These are phyloP conservation scores for Auriscalpium orientale DNA, from an alignment of 768 basidiomycete genomes.

Conservation along the genomic window DNA sequence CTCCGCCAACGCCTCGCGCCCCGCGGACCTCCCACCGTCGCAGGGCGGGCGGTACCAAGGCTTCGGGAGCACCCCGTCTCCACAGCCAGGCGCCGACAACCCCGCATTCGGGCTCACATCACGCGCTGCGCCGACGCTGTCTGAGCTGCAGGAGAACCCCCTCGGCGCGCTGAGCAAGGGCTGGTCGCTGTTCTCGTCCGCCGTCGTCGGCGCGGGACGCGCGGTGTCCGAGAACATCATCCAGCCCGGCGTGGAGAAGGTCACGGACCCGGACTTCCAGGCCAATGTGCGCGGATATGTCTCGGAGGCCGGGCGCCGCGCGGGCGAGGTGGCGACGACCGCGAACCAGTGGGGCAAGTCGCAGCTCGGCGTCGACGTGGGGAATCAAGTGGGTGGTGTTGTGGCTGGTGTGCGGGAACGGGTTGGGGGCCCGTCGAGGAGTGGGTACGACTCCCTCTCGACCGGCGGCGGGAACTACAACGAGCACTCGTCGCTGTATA, in stretches of 20 bases:
- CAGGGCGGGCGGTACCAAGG: conserved; percentile 93
- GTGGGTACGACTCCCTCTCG: conserved; percentile 26
- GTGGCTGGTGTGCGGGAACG: conserved; percentile 56
- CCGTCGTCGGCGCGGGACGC: conserved; percentile 70
- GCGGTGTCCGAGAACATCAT: conserved; percentile 82
- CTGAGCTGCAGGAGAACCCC: conserved; percentile 84
- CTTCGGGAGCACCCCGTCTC: conserved; percentile 81
- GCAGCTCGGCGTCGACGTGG: conserved; percentile 82
- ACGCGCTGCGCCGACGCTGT: conserved; percentile 66
- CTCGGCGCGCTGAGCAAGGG: conserved; percentile 82
- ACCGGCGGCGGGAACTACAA: conserved; percentile 43
- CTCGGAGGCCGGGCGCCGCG: conserved; percentile 57
- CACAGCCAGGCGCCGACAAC: conserved; percentile 43
- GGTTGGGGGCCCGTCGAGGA: conserved; percentile 45
- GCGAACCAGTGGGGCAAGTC: conserved; percentile 75
- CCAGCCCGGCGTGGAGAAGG: conserved; percentile 80
- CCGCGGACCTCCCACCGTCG: conserved; percentile 78
- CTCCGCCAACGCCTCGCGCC: conserved; percentile 67
- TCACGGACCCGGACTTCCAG: conserved; percentile 74
- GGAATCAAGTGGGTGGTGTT: conserved; percentile 63
- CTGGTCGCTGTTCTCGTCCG: conserved; percentile 92
- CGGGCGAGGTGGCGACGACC: conserved; percentile 49
- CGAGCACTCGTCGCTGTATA: conserved; percentile 57
- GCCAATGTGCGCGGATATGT: conserved; percentile 68
- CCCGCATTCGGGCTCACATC: conserved; percentile 73